Conservation (phyloP, 2,329 filamentous ascomycete species). For the Paraphoma chrysanthemicola region DNA sequence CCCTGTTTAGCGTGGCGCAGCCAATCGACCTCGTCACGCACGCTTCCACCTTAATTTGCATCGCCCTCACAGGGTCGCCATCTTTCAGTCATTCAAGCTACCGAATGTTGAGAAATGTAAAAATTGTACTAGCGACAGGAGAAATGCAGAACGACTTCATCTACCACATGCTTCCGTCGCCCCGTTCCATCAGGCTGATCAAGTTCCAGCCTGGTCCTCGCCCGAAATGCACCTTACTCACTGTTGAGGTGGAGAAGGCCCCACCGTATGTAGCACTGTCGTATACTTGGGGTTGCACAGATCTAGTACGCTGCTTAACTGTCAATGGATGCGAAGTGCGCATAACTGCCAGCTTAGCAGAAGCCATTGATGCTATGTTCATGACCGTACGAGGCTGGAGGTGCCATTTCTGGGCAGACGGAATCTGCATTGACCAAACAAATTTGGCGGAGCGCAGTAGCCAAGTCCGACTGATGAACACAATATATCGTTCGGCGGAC, state of each 20-base stretch:
- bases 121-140: too few species aligned
- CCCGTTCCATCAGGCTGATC: background rate
- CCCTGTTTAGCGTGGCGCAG: too few species aligned
- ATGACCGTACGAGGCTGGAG: background rate
- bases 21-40: too few species aligned
- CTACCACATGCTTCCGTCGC: background rate
- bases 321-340: too few species aligned
- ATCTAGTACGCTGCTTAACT: background rate
- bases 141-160: background rate
- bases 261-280: constrained; percentile 14
- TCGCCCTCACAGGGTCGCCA: too few species aligned
- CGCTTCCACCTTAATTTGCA: too few species aligned
- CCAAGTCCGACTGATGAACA: constrained; percentile 13
- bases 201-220: background rate
- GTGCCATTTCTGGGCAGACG: background rate
- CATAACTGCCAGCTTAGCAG: too few species aligned
- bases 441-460: constrained; percentile 6
- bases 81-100: too few species aligned
- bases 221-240: background rate
- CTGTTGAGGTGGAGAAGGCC: constrained; percentile 14
- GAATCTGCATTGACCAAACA: constrained; percentile 7
- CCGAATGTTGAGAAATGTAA: too few species aligned
- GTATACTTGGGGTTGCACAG: constrained; percentile 10
- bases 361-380: background rate
- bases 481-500: constrained; percentile 13